phyloP scores from a whole-genome alignment of 1,284 basidiomycete genomes.

The Melampsora americana region DNA sequence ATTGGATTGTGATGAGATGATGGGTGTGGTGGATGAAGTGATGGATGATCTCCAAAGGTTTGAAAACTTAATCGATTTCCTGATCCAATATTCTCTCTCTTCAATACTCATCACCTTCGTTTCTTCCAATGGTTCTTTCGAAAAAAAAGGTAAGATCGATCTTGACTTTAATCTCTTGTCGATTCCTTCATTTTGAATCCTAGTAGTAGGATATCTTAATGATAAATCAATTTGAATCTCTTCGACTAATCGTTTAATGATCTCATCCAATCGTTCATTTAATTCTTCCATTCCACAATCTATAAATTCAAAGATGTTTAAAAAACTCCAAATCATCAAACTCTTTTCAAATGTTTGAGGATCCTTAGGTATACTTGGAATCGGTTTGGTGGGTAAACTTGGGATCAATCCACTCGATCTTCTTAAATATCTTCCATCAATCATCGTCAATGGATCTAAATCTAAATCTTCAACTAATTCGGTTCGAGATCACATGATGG shows the following conservation, averaged over 20 bases:
- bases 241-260: constrained; percentile 14
- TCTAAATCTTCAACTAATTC: constrained; percentile 40
- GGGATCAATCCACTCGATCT: neutral
- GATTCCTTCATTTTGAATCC: neutral
- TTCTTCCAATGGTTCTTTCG: constrained; percentile 13
- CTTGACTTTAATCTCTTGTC: neutral
- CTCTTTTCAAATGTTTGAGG: constrained; percentile 11
- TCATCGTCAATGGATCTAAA: constrained; percentile 32
- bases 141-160: constrained; percentile 29
- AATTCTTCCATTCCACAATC: constrained; percentile 22
- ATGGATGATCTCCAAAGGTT: constrained; percentile 9
- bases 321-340: constrained; percentile 37
- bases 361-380: neutral
- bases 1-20: no score
- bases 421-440: constrained; percentile 34
- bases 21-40: no score
- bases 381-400: constrained; percentile 26
- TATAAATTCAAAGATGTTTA: constrained; percentile 36
- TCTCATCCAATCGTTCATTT: constrained; percentile 5
- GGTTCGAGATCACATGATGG: neutral
- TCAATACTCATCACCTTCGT: constrained; percentile 19
- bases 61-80: constrained; percentile 9
- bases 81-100: constrained; percentile 31
- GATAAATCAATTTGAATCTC: constrained; percentile 10
- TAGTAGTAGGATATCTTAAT: constrained; percentile 23